A percentile compares a stretch with the other conserved stretches of the same genome.
Conservation (phyloP, 139 green algal genomes). For the Microglena sp. region DNA sequence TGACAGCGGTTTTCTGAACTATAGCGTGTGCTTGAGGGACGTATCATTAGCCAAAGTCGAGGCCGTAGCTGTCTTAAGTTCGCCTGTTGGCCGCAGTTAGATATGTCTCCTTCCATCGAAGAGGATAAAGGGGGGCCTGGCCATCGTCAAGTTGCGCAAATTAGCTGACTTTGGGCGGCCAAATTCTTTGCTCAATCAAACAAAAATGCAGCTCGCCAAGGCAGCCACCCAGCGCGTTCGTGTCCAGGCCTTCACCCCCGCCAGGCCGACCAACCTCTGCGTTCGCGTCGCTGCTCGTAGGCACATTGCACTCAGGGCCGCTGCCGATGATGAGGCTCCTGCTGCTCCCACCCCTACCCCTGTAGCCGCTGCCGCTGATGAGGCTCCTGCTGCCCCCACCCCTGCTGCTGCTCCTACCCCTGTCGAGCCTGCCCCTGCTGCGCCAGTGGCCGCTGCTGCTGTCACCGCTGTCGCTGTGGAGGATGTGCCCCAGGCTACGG, state of each 20-base stretch:
- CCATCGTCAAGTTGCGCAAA: too few relatives aligned
- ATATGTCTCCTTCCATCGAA: too few relatives aligned
- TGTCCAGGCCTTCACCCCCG: conserved; percentile 23
- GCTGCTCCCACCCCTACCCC: neutral
- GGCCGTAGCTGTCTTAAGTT: too few relatives aligned
- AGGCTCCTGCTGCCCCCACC: neutral
- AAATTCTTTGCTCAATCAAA: too few relatives aligned
- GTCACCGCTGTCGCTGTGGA: neutral
- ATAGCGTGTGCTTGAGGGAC: too few relatives aligned
- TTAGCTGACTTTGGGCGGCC: too few relatives aligned
- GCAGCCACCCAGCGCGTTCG: conserved; percentile 5
- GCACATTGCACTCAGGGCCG: neutral
- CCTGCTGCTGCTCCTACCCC: too few relatives aligned
- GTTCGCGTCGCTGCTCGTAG: conserved; percentile 3
- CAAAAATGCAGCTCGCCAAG: conserved; percentile 22
- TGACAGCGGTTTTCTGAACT: too few relatives aligned
- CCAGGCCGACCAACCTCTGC: conserved; percentile 9
- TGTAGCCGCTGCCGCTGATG: conserved; percentile 8
- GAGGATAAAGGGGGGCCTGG: too few relatives aligned
- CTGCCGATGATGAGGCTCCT: conserved; percentile 22
- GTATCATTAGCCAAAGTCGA: too few relatives aligned
- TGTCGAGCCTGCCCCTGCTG: too few relatives aligned
- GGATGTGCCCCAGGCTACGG: neutral
- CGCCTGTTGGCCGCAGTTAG: too few relatives aligned
- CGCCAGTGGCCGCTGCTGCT: neutral